These are phyloP conservation scores for Suhomyces vadensis DNA, from an alignment of 805 yeast species.

Conservation along the genomic window DNA sequence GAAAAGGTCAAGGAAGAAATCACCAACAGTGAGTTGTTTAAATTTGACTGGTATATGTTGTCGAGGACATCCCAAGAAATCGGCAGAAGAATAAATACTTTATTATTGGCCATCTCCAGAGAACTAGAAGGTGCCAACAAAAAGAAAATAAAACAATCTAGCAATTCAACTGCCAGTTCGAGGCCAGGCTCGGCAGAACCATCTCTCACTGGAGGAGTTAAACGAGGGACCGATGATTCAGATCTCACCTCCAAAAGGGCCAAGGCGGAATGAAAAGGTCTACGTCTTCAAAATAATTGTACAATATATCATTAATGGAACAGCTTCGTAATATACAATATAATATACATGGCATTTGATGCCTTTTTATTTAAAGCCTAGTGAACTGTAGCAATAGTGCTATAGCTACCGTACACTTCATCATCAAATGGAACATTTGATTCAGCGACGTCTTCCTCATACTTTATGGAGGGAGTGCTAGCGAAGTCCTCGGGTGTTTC, in stretches of 20 bases:
- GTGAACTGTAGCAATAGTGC: constrained; percentile 48
- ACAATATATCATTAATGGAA: not conserved
- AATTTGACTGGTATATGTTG: constrained; percentile 71
- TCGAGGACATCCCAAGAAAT: constrained; percentile 74
- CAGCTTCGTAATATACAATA: constrained; percentile 9
- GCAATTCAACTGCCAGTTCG: constrained; percentile 27
- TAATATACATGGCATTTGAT: constrained; percentile 1
- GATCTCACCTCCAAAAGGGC: not conserved
- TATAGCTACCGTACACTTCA: constrained; percentile 66
- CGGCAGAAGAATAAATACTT: constrained; percentile 66
- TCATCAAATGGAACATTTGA: constrained; percentile 37
- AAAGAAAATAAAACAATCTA: constrained; percentile 29
- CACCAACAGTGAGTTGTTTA: constrained; percentile 56
- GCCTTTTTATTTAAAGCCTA: not conserved
- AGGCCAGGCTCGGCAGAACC: constrained; percentile 42
- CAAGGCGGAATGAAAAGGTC: not conserved
- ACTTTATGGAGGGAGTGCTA: not conserved
- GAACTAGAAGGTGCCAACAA: constrained; percentile 64
- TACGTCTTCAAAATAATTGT: too few species aligned
- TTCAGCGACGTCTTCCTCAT: too few species aligned
- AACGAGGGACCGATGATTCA: constrained; percentile 1
- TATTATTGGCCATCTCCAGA: constrained; percentile 65
- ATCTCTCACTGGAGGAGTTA: not conserved
- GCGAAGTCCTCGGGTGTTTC: constrained; percentile 1
- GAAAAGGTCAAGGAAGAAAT: constrained; percentile 70